These are phyloP conservation scores for Trypanosoma mega DNA, from an alignment of 208 protist genomes.

Conservation along the genomic window DNA sequence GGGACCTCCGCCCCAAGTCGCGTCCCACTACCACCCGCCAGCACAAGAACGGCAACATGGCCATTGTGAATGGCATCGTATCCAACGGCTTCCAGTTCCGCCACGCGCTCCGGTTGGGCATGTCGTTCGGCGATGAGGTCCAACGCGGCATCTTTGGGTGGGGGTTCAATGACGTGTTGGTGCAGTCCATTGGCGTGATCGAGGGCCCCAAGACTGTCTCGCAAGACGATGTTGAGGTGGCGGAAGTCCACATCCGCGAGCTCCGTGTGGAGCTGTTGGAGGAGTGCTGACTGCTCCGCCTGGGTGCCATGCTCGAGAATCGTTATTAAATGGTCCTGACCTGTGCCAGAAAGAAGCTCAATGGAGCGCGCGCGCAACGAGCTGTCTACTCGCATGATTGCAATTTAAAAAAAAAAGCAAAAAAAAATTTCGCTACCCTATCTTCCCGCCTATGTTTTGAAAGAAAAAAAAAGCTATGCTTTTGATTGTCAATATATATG, in stretches of 20 bases:
- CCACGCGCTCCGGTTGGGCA: background rate
- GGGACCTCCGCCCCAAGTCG: constrained; percentile 95
- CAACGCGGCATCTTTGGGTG: constrained; percentile 19
- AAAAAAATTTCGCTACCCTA: too few relatives aligned
- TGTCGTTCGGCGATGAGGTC: background rate
- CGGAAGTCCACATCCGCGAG: constrained; percentile 21
- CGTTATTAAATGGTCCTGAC: constrained; percentile 20
- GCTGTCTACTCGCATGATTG: background rate
- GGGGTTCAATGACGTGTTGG: constrained; percentile 11
- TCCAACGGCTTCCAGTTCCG: constrained; percentile 31
- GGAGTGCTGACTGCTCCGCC: constrained; percentile 4
- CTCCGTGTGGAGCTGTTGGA: constrained; percentile 7
- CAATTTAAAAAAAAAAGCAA: constrained; percentile 13
- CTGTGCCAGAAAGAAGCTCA: background rate
- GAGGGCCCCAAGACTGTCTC: background rate
- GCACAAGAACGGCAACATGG: constrained; percentile 91
- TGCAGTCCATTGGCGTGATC: background rate
- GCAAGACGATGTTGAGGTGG: constrained; percentile 21
- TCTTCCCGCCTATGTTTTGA: too few relatives aligned
- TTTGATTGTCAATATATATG: too few relatives aligned
- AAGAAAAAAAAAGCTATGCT: too few relatives aligned
- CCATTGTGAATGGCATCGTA: constrained; percentile 80
- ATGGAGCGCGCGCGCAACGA: background rate
- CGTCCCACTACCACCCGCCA: constrained; percentile 98
- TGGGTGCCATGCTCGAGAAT: constrained; percentile 15